Base-by-base conservation (phyloP, 169 alveolate genomes). In the Cryptosporidium ryanae region DNA sequence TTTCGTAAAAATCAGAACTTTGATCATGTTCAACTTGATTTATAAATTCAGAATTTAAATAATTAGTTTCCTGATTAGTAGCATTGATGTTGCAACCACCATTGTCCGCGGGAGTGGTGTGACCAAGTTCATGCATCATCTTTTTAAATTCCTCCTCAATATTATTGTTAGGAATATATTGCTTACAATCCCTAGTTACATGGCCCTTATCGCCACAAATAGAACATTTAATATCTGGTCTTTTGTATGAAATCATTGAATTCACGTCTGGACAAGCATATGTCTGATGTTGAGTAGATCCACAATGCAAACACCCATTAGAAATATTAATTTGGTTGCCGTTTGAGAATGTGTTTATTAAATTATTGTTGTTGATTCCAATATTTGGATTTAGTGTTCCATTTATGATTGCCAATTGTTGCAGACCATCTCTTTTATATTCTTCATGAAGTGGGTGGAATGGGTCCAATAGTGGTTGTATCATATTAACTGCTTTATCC, bases 131-230 rank as follows among this genome's bases (percentile, higher is more conserved):
- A 29, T 27, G 34, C 87, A 76, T 76, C 87, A 76, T 76, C n/a
- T 59, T 76, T 29, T 76, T 61, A 43, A 59, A 76, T 43, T 76
- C 87, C 17, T 76, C 87, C 29, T 76, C 87, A 34, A 76, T 55
- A 76, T 76, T 76, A 55, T 55, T 76, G 15, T 76, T 76, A n/a
- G 87, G 87, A 76, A 59, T 63, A 17, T 76, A 76, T 43, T 59
- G 82, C 68, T 95, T 95, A 82, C 98, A 95, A 91, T 95, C 98
- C 65, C 91, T 92, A 18, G 98, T 95, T 21, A 94, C 91, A 84
- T 95, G 98, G 1, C 98, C 98, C 92, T 92, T 91, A 66, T 95
- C 98, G 2, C 98, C 98, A 66, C 98, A 95, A 23, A 95, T 81
- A 49, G 92, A 93, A 68, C 98, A 95, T 55, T 92, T 89, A 65